Base-by-base conservation (phyloP, 2,329 filamentous ascomycete species). In the Beauveria brongniartii region DNA sequence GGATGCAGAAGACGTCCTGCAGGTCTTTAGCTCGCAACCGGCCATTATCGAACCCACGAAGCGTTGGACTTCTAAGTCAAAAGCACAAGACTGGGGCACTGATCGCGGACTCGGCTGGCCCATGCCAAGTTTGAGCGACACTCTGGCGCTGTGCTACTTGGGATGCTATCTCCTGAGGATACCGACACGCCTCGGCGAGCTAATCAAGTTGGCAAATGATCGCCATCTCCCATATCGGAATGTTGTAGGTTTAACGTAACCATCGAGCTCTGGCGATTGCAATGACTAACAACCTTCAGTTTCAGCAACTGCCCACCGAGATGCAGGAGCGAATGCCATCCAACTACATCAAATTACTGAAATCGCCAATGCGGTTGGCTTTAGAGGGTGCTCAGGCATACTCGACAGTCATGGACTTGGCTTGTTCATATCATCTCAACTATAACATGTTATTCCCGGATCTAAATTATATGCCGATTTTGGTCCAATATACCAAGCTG, bases 111-210 rank as follows among this genome's bases (percentile, higher is more conserved):
- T 77, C 65, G 71, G 77, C 50, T 82, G 84, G 77, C 77, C 79
- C 53, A 67, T 84, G 66, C 92, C 92, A 1, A 84, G 77, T 56
- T 75, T 95, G 41, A 75, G 90, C 47, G 92, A 96, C 66, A 88
- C 88, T 0, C 73, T 97, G 57, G 86, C 80, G 1, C 71, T 96
- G 12, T 92, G 90, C 69, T 97, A 97, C 74, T 73, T 97, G 40
- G 92, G 85, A 1, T 85, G 85, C 43, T 68, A 94, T 51, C 77
- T 96, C 28, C 78, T 96, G 66, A 85, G 88, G 61, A 78, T 94
- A 61, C 91, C 92, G 0, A 79, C 90, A n/a, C 85, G 86, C 24
- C 76, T 93, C 8, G 87, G 85, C 12, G 90, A 95, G 65, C 73
- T 97, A 14, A 80, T 80, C 59, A 76, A 78, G 50, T 96, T 90